Conservation (phyloP, 306 rosid genomes). For the Lathyrus tuberosus region DNA sequence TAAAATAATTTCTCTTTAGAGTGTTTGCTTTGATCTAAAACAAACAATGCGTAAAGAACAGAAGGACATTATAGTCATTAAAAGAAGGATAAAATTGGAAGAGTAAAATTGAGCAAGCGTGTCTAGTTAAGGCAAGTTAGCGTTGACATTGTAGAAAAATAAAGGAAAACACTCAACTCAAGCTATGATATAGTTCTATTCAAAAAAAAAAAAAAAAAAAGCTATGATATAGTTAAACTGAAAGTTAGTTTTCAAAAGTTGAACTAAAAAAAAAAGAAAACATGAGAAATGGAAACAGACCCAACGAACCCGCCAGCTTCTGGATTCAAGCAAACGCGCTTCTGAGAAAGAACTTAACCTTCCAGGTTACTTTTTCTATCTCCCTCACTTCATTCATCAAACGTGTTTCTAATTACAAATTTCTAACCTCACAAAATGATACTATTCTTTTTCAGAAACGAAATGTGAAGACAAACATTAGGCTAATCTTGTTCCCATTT, state of each 20-base stretch:
- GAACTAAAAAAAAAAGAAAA: neutral
- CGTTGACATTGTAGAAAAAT: neutral
- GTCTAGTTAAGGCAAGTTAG: neutral
- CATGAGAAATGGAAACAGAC: conserved; percentile 35
- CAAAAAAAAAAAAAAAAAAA: too few relatives aligned
- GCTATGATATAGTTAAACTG: neutral
- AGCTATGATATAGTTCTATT: too few relatives aligned
- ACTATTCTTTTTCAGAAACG: conserved; percentile 62
- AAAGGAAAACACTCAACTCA: neutral
- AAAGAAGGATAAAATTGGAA: neutral
- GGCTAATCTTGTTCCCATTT: conserved; percentile 68
- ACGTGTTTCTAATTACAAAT: neutral
- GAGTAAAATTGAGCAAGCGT: neutral
- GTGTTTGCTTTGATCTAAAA: too few relatives aligned
- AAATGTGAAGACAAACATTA: conserved; percentile 58
- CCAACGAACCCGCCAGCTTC: conserved; percentile 66
- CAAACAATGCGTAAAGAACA: too few relatives aligned
- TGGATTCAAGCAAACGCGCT: conserved; percentile 91
- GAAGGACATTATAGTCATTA: too few relatives aligned
- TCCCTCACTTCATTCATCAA: neutral
- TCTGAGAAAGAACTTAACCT: conserved; percentile 80
- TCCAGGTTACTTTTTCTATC: conserved; percentile 56
- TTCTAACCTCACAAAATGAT: neutral
- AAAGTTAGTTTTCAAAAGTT: neutral
- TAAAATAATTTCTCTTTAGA: too few relatives aligned